Percentiles rank a stretch among this genome's conserved stretches.
Evolutionary conservation across 2,329 filamentous ascomycete species (phyloP).

Genomic region (Nothopassalora personata): DNA sequence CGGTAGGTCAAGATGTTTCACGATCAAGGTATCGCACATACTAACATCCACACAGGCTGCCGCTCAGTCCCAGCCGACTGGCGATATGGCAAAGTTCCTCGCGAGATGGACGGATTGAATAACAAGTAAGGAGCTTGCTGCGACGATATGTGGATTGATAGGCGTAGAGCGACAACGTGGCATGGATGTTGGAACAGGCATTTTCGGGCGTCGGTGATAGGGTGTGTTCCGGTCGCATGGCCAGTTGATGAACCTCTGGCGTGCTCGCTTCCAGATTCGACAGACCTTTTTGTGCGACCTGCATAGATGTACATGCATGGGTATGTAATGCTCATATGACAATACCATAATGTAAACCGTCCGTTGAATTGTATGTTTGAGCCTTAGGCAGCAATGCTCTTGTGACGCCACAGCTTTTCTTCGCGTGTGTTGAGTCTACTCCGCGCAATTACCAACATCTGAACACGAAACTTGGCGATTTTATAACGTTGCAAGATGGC

Average conservation of each 20-base stretch:
- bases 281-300: neutral
- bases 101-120: conserved; percentile 55
- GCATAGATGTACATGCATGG: neutral
- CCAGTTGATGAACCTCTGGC: neutral
- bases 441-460: neutral
- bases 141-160: neutral
- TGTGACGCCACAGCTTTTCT: neutral
- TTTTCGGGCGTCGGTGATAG: neutral
- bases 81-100: conserved; percentile 54
- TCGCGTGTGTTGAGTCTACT: neutral
- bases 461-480: neutral
- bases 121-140: neutral
- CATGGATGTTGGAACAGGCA: neutral
- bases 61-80: conserved; percentile 46
- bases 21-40: neutral
- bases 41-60: conserved; percentile 43
- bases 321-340: neutral
- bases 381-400: neutral
- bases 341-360: neutral
- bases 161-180: neutral
- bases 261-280: neutral
- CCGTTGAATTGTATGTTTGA: neutral
- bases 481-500: conserved; percentile 3
- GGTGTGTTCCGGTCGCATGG: neutral
- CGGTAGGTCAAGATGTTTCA: conserved; percentile 40